These are phyloP conservation scores for Anisodus acutangulus DNA, from an alignment of 257 asterid species.

Conservation along the genomic window DNA sequence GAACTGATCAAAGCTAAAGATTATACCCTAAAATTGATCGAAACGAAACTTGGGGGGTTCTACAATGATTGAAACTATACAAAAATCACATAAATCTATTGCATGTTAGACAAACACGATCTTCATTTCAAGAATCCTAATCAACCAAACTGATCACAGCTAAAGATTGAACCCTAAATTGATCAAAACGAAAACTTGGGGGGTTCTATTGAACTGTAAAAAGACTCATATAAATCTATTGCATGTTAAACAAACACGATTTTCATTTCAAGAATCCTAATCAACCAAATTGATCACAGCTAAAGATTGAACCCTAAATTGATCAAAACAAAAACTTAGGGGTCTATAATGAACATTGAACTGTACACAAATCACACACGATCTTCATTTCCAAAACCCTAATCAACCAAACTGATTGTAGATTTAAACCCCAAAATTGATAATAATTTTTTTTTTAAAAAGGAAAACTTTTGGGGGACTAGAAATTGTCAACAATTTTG, in stretches of 20 bases:
- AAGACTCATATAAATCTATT: not conserved
- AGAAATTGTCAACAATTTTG: not conserved
- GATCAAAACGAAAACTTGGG: not conserved
- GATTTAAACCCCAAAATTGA: not conserved
- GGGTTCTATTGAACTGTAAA: not conserved
- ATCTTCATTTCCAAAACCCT: not conserved
- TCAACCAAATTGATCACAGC: not conserved
- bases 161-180: not conserved
- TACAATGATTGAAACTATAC: too few relatives aligned
- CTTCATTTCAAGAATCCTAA: not conserved
- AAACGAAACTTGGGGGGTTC: too few relatives aligned
- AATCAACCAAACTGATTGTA: not conserved
- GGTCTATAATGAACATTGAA: not conserved
- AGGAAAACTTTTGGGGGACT: not conserved
- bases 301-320: not conserved
- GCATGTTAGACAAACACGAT: not conserved
- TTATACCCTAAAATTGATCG: too few relatives aligned
- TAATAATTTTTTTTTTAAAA: not conserved
- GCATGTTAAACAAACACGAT: not conserved
- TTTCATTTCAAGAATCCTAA: too few relatives aligned
- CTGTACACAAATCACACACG: not conserved
- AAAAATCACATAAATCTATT: too few relatives aligned
- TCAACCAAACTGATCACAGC: not conserved
- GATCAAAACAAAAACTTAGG: not conserved
- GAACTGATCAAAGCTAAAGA: not conserved